A percentile compares a stretch with the other conserved stretches of the same genome.
These are phyloP conservation scores for Globisporangium okanoganense DNA, from an alignment of 352 stramenopile species.

Conservation along the genomic window DNA sequence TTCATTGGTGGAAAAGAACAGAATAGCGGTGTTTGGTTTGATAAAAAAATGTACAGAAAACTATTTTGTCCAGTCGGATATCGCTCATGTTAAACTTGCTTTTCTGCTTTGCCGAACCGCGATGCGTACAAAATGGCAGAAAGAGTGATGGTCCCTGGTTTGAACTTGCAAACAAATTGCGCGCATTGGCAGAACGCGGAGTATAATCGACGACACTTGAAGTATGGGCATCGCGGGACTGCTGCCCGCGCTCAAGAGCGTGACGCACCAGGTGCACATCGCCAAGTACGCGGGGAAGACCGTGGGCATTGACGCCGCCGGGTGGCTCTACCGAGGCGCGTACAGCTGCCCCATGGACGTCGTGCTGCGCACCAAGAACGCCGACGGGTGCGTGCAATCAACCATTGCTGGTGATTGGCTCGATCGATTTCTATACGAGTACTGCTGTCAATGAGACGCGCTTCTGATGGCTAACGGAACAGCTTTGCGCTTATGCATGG, in stretches of 20 bases:
- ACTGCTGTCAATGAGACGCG: no score
- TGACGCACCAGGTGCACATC: slow-evolving; percentile 70
- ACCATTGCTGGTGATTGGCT: no score
- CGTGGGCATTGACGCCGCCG: slow-evolving; percentile 63
- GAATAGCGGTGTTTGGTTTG: no score
- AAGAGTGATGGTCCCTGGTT: slow-evolving; percentile 16
- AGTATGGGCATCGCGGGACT: slow-evolving; percentile 70
- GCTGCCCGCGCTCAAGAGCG: slow-evolving; percentile 62
- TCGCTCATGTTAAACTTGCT: no score
- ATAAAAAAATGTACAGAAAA: no score
- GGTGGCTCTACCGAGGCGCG: slow-evolving; percentile 90
- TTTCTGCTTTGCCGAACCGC: no score
- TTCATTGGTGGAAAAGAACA: no score
- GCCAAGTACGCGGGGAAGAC: slow-evolving; percentile 72
- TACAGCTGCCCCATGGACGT: slow-evolving; percentile 87
- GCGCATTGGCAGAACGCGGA: not conserved
- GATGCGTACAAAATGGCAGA: no score
- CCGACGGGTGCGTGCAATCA: slow-evolving; percentile 32
- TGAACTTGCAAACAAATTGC: slow-evolving; percentile 10
- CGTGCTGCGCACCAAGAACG: slow-evolving; percentile 42
- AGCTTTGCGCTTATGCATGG: not conserved
- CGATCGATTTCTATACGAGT: no score
- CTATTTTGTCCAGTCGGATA: no score
- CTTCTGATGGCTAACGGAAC: no score
- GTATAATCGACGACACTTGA: not conserved